A percentile compares a stretch with the other conserved stretches of the same genome.
These are phyloP conservation scores for Zarea fungicola DNA, from an alignment of 2,329 filamentous ascomycete species.

Conservation along the genomic window DNA sequence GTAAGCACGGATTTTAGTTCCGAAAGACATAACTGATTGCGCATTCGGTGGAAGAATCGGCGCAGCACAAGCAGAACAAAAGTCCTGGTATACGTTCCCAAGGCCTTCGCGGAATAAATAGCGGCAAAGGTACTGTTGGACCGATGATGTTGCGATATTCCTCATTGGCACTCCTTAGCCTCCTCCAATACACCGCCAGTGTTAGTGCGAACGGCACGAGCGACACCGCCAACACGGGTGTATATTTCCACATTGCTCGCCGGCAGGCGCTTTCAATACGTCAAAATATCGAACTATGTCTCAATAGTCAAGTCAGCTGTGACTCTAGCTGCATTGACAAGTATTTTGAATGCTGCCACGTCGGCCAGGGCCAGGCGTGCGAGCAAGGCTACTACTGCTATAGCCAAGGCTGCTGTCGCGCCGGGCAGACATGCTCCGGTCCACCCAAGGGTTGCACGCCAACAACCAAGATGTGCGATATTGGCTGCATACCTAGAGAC, in stretches of 20 bases:
- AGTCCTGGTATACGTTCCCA: no score
- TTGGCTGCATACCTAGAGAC: conserved; percentile 5
- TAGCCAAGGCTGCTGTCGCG: conserved; percentile 9
- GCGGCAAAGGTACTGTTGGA: no score
- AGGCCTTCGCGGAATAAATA: no score
- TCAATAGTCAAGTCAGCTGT: not conserved
- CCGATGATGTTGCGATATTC: no score
- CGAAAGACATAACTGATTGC: no score
- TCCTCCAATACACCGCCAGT: no score
- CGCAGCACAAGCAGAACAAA: no score
- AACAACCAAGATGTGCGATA: conserved; percentile 6
- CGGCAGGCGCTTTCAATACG: not conserved
- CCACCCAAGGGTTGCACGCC: conserved; percentile 5
- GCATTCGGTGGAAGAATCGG: no score
- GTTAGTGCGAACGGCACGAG: no score
- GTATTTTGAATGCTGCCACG: conserved; percentile 4
- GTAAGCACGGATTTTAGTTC: no score
- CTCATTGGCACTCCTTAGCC: no score
- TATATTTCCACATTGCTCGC: not conserved
- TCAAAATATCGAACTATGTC: not conserved
- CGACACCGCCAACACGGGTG: not conserved
- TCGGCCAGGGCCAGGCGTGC: conserved; percentile 10
- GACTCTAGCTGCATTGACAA: conserved; percentile 7
- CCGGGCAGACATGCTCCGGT: conserved; percentile 3
- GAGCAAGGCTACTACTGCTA: conserved; percentile 8